These are phyloP conservation scores for Ganoderma boninense DNA, from an alignment of 1,284 basidiomycete species.

Conservation along the genomic window DNA sequence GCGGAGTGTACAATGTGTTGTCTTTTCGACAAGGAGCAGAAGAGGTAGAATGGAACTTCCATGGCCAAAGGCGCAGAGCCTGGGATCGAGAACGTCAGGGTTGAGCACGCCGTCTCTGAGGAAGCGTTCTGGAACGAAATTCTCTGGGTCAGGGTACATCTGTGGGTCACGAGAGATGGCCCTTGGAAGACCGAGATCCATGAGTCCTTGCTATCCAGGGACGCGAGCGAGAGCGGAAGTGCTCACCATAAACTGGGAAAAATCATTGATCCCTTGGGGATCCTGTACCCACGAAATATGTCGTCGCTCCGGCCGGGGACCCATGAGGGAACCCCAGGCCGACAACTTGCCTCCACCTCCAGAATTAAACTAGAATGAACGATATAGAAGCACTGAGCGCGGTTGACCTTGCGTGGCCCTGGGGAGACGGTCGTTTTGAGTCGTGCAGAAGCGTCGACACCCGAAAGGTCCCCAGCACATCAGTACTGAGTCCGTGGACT, in stretches of 20 bases:
- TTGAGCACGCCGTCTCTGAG: slow-evolving; percentile 21
- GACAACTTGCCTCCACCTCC: slow-evolving; percentile 24
- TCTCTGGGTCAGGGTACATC: slow-evolving; percentile 21
- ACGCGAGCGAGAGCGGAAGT: neutral
- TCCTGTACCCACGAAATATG: slow-evolving; percentile 32
- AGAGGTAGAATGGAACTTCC: slow-evolving; percentile 5
- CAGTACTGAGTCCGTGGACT: too few species aligned
- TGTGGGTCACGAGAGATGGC: slow-evolving; percentile 14
- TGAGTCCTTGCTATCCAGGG: neutral
- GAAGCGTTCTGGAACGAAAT: neutral
- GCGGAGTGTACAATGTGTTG: neutral
- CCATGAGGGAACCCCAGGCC: slow-evolving; percentile 22
- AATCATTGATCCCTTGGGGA: slow-evolving; percentile 34
- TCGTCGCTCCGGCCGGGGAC: slow-evolving; percentile 26
- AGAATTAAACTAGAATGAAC: too few species aligned
- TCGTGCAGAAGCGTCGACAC: too few species aligned
- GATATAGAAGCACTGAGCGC: too few species aligned
- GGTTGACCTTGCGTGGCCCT: too few species aligned
- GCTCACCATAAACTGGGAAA: slow-evolving; percentile 24
- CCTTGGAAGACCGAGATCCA: neutral
- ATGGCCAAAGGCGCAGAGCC: slow-evolving; percentile 30
- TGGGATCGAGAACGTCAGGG: slow-evolving; percentile 8
- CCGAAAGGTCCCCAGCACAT: too few species aligned
- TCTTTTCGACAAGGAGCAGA: neutral
- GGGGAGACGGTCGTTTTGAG: too few species aligned